Evolutionary conservation across 768 basidiomycete genomes (phyloP), one percentile per base, ranked within the genome.

Genomic region (Pleurotus cornucopiae): DNA sequence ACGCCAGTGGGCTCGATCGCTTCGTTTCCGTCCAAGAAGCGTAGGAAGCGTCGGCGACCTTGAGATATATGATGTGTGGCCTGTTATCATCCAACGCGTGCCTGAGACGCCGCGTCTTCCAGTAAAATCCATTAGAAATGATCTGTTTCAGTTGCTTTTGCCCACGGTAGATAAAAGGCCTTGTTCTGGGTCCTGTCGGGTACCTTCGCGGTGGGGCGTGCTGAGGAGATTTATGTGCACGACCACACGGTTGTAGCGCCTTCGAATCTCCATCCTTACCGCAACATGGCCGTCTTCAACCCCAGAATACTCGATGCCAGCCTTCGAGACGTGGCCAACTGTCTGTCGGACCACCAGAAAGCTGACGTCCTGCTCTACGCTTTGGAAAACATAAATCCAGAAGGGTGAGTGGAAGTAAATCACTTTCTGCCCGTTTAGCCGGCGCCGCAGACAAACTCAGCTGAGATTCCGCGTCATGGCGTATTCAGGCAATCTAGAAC

Each of bases 241-340:
- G 39, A 34, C n/a, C 51, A 39, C 51, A 53, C 18, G 20, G 51
- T 53, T 21, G 51, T 53, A 53, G 51, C 39, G 51, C 51, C 51
- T 38, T 53, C 39, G 23, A 53, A 41, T n/a, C 51, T 40, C 23
- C 44, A 18, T 40, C 45, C 54, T 39, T 30, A 16, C 26, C 41
- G 37, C 37, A 46, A 45, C 56, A 85, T 84, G 82, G 78, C 77
- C 65, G 73, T 85, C 57, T 89, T 89, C 73, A 89, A 88, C 66
- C 86, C 86, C 3, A 86, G 83, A 64, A 89, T 89, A 58, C 74
- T 89, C 39, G 87, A 89, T 62, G 88, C 88, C 16, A 83, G 84
- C 72, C 84, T 88, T 63, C 85, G 84, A 46, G 86, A 89, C 62
- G 82, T 86, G 18, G 75, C 80, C 0, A 71, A 73, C 5, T 77